Evolutionary conservation across 441 rosid species (phyloP), one percentile per base, ranked within the genome.

Genomic region (Erodium chrysanthum): DNA sequence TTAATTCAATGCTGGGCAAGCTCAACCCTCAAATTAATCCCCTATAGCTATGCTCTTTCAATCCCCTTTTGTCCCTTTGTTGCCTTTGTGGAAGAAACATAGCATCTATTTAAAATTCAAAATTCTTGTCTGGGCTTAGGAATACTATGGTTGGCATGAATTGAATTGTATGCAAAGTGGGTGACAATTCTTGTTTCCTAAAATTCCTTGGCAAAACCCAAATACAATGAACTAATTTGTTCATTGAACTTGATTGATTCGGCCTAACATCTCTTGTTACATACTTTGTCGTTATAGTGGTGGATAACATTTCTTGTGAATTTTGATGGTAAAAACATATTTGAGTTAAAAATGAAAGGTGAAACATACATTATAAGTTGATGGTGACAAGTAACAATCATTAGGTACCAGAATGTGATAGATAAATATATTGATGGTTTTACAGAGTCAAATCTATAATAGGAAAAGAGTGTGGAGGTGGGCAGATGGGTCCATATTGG

Each of bases 1-100:
- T 68, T 40, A 68, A 68, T 79, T 61, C 84, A 67, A 29, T 69
- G 79, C 27, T 70, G 61, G 23, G 9, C 7, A 56, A 20, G 42
- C 42, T 8, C 8, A 37, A 37, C 42, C 42, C 42, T 37, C 42
- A 37, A 37, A 37, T 56, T 56, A 56, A 20, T 27, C 61, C 61
- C 25, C 0, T 20, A 56, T 21, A 20, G 61, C 21, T 18, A 21
- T 15, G 22, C 25, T 8, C 27, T 2, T 5, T 37, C 10, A 21
- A 56, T 56, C 27, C 60, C 27, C 4, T 22, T 56, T 56, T 37
- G 61, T 56, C 61, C 10, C 25, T 46, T 46, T 46, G 18, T 12
- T 46, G 52, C 52, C 52, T 46, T 56, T 11, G 27, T 56, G 25
- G 25, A 20, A 56, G 23, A 56, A 9, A 8, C 25, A 56, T 56